phyloP scores from a whole-genome alignment of 805 yeast genomes.

The Osmozyma mogii region DNA sequence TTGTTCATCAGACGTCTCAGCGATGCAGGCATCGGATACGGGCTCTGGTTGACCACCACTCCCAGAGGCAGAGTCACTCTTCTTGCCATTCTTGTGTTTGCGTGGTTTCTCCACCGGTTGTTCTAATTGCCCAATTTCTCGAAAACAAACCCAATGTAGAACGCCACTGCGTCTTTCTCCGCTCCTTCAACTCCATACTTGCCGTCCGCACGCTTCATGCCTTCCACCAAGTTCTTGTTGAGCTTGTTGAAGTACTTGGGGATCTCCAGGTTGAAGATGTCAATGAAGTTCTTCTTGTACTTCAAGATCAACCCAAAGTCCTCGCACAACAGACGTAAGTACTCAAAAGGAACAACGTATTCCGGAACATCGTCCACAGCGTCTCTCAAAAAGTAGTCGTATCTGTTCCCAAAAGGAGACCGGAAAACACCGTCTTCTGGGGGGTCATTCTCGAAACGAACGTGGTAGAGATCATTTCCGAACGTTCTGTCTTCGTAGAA shows the following conservation, averaged over 20 bases:
- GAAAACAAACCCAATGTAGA: slow-evolving; percentile 78
- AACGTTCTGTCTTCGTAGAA: slow-evolving; percentile 40
- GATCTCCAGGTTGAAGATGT: slow-evolving; percentile 73
- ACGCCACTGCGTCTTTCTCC: slow-evolving; percentile 85
- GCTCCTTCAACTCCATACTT: slow-evolving; percentile 80
- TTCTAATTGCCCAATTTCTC: slow-evolving; percentile 42
- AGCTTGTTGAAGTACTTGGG: slow-evolving; percentile 54
- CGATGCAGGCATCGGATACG: slow-evolving; percentile 27
- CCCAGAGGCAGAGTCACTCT: slow-evolving; percentile 23
- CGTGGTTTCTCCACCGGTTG: no score
- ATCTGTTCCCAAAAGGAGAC: slow-evolving; percentile 76
- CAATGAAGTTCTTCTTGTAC: slow-evolving; percentile 69
- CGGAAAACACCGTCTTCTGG: slow-evolving; percentile 69
- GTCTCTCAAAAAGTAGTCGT: slow-evolving; percentile 75
- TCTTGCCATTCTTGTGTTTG: slow-evolving; percentile 11
- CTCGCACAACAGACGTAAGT: slow-evolving; percentile 73
- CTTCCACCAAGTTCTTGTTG: slow-evolving; percentile 55
- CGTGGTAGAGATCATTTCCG: slow-evolving; percentile 82
- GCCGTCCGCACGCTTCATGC: slow-evolving; percentile 71
- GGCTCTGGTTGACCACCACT: slow-evolving; percentile 28
- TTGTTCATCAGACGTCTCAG: slow-evolving; percentile 16
- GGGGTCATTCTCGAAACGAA: slow-evolving; percentile 70
- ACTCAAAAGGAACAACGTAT: slow-evolving; percentile 91
- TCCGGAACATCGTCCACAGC: slow-evolving; percentile 97
- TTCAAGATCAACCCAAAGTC: slow-evolving; percentile 71